These are phyloP conservation scores for Cyamopsis tetragonoloba DNA, from an alignment of 306 rosid species.

Conservation along the genomic window DNA sequence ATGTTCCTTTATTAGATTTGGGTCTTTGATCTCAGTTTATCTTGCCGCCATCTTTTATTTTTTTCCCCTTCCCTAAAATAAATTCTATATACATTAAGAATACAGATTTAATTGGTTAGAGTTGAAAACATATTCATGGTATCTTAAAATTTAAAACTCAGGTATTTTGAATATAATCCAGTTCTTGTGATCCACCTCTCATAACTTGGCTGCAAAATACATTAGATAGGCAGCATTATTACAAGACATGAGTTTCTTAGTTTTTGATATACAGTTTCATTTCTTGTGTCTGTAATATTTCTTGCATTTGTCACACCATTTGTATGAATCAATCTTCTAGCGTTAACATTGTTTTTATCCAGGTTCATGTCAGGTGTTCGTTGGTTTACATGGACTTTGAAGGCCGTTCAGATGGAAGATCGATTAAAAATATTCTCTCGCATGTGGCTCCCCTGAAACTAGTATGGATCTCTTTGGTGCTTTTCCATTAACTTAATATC, in stretches of 20 bases:
- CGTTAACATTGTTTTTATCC: constrained; percentile 22
- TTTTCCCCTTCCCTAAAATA: background rate
- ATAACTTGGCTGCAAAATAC: constrained; percentile 17
- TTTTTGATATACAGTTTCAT: background rate
- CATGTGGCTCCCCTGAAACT: constrained; percentile 96
- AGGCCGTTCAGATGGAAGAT: constrained; percentile 95
- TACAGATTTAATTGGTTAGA: constrained; percentile 6
- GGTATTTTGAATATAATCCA: background rate
- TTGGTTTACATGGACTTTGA: constrained; percentile 91
- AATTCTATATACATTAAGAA: background rate
- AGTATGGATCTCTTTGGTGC: constrained; percentile 40
- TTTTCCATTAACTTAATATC: constrained; percentile 5
- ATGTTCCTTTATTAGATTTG: background rate
- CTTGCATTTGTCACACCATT: background rate
- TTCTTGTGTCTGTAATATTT: background rate
- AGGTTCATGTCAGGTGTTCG: constrained; percentile 86
- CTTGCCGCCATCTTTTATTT: background rate
- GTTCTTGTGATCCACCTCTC: background rate
- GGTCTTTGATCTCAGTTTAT: background rate
- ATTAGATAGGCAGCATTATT: background rate
- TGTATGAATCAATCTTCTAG: constrained; percentile 17
- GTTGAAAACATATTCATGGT: background rate
- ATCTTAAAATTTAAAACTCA: background rate
- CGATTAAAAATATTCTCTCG: constrained; percentile 89
- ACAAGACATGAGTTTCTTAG: background rate